phyloP scores from a whole-genome alignment of 371 early-diverging fungal species.

The Apophysomyces ossiformis region DNA sequence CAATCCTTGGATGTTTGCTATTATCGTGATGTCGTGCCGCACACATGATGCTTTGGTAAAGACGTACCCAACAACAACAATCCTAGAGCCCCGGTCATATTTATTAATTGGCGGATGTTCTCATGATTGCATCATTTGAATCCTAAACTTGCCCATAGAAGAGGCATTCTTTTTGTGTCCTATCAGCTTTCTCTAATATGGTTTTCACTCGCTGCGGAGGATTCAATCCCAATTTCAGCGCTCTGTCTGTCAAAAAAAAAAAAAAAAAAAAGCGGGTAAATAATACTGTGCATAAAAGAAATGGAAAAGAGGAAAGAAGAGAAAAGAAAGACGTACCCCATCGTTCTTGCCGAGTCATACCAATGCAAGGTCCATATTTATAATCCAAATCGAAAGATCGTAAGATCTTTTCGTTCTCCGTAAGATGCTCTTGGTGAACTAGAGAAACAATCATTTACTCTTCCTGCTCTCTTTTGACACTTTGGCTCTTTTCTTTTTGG shows the following conservation, averaged over 20 bases:
- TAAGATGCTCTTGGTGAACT: conserved; percentile 47
- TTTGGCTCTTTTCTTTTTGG: not conserved
- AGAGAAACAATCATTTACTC: not conserved
- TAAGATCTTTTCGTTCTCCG: conserved; percentile 39
- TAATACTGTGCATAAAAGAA: too few relatives aligned
- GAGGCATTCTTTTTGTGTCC: conserved; percentile 23
- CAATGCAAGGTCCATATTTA: conserved; percentile 50
- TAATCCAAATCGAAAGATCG: conserved; percentile 51
- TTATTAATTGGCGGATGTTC: not conserved
- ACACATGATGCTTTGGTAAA: not conserved
- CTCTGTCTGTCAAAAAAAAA: conserved; percentile 11
- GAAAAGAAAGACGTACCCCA: conserved; percentile 38
- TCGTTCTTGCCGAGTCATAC: conserved; percentile 48
- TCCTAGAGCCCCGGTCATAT: not conserved
- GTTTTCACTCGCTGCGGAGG: conserved; percentile 45
- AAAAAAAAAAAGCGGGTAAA: not conserved
- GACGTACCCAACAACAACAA: too few relatives aligned
- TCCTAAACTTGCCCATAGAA: conserved; percentile 34
- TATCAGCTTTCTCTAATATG: conserved; percentile 14
- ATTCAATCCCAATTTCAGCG: conserved; percentile 31
- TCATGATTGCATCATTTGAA: conserved; percentile 9
- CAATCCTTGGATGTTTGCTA: conserved; percentile 14
- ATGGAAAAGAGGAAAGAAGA: not conserved
- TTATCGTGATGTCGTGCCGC: not conserved
- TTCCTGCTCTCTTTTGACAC: not conserved